A percentile compares a stretch with the other conserved stretches of the same genome.
Evolutionary conservation across 768 basidiomycete genomes (phyloP).

Genomic region (Lactarius psammicola): DNA sequence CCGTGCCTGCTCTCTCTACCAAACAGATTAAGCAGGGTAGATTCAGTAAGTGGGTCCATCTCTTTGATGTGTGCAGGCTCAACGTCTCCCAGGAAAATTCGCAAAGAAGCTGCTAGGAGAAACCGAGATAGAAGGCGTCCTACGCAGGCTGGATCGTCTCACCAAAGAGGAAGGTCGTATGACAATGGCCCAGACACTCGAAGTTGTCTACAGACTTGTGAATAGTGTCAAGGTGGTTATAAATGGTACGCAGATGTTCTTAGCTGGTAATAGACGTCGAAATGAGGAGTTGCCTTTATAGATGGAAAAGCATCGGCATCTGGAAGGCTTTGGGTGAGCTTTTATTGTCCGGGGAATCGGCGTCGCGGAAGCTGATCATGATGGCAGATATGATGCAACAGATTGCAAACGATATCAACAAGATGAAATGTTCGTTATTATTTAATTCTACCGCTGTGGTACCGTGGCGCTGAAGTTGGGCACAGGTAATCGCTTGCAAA

Average conservation of each 20-base stretch:
- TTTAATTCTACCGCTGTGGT: background rate
- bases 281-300: too few relatives aligned
- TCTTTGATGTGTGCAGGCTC: background rate
- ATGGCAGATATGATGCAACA: background rate
- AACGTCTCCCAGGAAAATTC: background rate
- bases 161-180: slow-evolving; percentile 1
- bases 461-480: background rate
- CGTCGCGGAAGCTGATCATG: background rate
- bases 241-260: background rate
- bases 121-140: background rate
- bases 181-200: too few relatives aligned
- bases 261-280: too few relatives aligned
- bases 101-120: too few relatives aligned
- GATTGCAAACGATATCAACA: background rate
- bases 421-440: slow-evolving; percentile 1
- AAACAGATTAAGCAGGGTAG: slow-evolving; percentile 11
- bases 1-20: background rate
- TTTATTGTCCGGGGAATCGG: background rate
- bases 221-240: background rate
- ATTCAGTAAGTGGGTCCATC: background rate
- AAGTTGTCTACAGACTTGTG: background rate
- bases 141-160: background rate
- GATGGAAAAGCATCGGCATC: background rate
- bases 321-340: background rate
- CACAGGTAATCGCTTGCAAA: slow-evolving; percentile 3